phyloP scores from a whole-genome alignment of 768 basidiomycete species.

The Russula griseocarnosa region DNA sequence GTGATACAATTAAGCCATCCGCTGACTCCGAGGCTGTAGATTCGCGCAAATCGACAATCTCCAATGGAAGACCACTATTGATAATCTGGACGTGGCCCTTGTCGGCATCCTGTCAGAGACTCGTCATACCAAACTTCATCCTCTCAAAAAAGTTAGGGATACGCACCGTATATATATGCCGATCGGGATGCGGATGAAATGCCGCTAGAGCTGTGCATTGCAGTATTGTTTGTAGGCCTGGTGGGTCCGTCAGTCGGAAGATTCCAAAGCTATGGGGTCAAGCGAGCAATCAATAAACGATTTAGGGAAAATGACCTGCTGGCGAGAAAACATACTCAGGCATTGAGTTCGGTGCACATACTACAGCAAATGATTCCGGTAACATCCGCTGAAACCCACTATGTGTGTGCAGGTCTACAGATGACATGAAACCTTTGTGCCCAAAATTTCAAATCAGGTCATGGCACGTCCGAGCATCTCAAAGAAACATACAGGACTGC shows the following conservation, averaged over 20 bases:
- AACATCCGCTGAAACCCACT: slow-evolving; percentile 86
- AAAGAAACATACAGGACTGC: slow-evolving; percentile 61
- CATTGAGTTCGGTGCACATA: slow-evolving; percentile 76
- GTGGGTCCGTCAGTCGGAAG: slow-evolving; percentile 86
- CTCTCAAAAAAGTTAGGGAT: neutral
- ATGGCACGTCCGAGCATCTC: neutral
- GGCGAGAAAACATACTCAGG: slow-evolving; percentile 53
- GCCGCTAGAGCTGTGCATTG: slow-evolving; percentile 65
- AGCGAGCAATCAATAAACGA: neutral
- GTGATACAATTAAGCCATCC: too few species aligned
- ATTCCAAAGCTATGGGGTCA: slow-evolving; percentile 63
- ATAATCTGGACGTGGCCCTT: slow-evolving; percentile 81
- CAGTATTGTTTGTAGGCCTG: slow-evolving; percentile 69
- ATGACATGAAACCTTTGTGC: slow-evolving; percentile 80
- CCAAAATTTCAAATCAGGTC: slow-evolving; percentile 13
- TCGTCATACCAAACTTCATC: neutral
- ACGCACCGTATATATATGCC: slow-evolving; percentile 82
- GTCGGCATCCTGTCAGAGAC: slow-evolving; percentile 61
- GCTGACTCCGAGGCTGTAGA: too few species aligned
- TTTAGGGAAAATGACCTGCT: neutral
- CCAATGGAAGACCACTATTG: slow-evolving; percentile 63
- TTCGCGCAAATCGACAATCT: slow-evolving; percentile 74
- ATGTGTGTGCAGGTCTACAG: slow-evolving; percentile 89
- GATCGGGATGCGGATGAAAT: slow-evolving; percentile 82
- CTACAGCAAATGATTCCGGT: slow-evolving; percentile 88